Evolutionary conservation across 2,329 filamentous ascomycete genomes (phyloP).

Genomic region (Celoporthe dispersa): DNA sequence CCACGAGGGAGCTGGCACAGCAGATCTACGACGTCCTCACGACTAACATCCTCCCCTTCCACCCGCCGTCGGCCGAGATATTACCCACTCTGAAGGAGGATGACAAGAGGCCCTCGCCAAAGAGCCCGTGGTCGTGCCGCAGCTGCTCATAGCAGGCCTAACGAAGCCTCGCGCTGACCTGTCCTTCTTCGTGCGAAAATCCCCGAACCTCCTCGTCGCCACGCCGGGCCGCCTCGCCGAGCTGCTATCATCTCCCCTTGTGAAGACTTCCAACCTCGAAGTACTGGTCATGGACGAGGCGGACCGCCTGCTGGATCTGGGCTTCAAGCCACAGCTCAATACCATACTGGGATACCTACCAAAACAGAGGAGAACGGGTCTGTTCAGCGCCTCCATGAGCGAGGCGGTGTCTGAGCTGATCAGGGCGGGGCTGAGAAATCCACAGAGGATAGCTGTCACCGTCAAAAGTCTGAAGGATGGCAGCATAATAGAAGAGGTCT

Average conservation of each 20-base stretch:
- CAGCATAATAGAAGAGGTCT: constrained; percentile 65
- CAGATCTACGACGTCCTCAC: constrained; percentile 86
- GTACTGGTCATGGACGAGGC: constrained; percentile 93
- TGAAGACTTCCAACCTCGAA: constrained; percentile 90
- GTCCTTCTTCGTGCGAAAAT: constrained; percentile 79
- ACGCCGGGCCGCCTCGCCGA: constrained; percentile 91
- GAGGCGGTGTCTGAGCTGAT: constrained; percentile 95
- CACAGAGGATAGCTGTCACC: constrained; percentile 91
- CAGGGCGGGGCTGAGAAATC: constrained; percentile 87
- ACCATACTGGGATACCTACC: constrained; percentile 83
- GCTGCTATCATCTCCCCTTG: constrained; percentile 81
- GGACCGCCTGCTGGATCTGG: constrained; percentile 87
- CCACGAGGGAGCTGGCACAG: constrained; percentile 87
- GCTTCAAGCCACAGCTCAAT: constrained; percentile 90
- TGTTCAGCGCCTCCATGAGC: constrained; percentile 95
- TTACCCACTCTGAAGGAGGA: constrained; percentile 59
- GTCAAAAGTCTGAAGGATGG: constrained; percentile 76
- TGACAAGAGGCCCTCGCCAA: constrained; percentile 51
- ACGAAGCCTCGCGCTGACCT: constrained; percentile 83
- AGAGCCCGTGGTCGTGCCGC: constrained; percentile 70
- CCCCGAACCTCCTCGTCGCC: constrained; percentile 86
- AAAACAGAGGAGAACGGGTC: constrained; percentile 88
- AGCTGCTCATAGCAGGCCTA: constrained; percentile 84
- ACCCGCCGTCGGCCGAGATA: constrained; percentile 74
- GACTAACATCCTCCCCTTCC: constrained; percentile 75